Conservation (phyloP, 805 yeast genomes). For the Schizosaccharomyces japonicus region DNA sequence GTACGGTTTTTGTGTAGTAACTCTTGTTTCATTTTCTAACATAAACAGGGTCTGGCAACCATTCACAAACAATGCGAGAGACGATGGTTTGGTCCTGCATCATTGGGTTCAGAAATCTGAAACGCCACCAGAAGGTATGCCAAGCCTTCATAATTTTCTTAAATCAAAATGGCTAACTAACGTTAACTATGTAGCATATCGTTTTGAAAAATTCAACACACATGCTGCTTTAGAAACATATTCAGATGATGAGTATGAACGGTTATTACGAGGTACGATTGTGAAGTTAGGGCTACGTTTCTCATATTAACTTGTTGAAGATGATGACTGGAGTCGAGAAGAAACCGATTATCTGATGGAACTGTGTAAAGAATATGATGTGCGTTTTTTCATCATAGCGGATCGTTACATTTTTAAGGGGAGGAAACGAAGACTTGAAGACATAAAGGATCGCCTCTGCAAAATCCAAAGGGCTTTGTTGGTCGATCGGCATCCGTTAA, state of each 20-base stretch:
- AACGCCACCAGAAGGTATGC: neutral
- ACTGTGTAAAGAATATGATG: constrained; percentile 27
- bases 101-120: constrained; percentile 74
- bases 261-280: constrained; percentile 9
- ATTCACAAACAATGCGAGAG: constrained; percentile 33
- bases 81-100: constrained; percentile 28
- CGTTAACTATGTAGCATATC: constrained; percentile 23
- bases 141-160: neutral
- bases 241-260: constrained; percentile 34
- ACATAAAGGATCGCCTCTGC: constrained; percentile 63
- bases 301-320: constrained; percentile 20
- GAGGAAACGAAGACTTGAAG: constrained; percentile 36
- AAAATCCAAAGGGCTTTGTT: constrained; percentile 35
- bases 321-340: constrained; percentile 40
- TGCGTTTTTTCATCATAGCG: constrained; percentile 44
- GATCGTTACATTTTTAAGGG: constrained; percentile 29
- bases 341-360: constrained; percentile 66
- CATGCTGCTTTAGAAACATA: constrained; percentile 46
- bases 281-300: neutral
- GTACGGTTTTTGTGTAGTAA: constrained; percentile 16
- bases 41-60: constrained; percentile 22
- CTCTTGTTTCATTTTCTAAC: neutral
- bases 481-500: constrained; percentile 19
- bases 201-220: constrained; percentile 54
- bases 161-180: neutral